Evolutionary conservation across 177 flowering plant genomes (phyloP), one percentile per base, ranked within the genome.

Genomic region (Vitis hybrid): DNA sequence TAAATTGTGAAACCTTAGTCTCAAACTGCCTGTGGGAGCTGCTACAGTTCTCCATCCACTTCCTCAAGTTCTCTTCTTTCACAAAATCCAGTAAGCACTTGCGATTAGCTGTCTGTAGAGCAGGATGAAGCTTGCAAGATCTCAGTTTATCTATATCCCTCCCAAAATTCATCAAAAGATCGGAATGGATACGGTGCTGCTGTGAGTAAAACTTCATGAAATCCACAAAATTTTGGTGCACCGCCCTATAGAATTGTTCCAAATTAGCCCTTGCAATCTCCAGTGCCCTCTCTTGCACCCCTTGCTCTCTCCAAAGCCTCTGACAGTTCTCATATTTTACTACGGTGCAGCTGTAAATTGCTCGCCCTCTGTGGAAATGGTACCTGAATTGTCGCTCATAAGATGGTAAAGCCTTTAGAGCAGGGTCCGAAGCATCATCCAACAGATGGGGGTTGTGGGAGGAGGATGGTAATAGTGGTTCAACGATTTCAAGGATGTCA

Each of bases 361-460:
- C 83, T 59, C 80, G 78, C 19, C 98, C 98, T 52, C 78, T 71
- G 14, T 90, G 91, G 72, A 82, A 96, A 81, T 96, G 99, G 77
- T 85, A 82, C 72, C 97, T 78, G 73, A 96, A 94, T 61, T 88
- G 96, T 46, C 90, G 77, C 82, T 90, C 96, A 75, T 94, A 96
- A 2, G 97, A 91, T 73, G 98, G 94, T 74, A 96, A 80, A 8
- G 98, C 98, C 75, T 90, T 96, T 18, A 92, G 70, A 24, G 99
- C 99, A 49, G 99, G 99, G 70, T 96, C 99, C 1, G 80, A 55
- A 56, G 94, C 93, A 82, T 91, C 93, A 80, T 96, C 99, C 71
- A 94, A 64, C 14, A 97, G 96, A 57, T 96, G 99, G 3, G 88
- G 83, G 12, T 87, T 67, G 21, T 74, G 79, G 1, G 88, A 82